Evolutionary conservation across 2,329 filamentous ascomycete genomes (phyloP).

Genomic region (Claviceps sp.): DNA sequence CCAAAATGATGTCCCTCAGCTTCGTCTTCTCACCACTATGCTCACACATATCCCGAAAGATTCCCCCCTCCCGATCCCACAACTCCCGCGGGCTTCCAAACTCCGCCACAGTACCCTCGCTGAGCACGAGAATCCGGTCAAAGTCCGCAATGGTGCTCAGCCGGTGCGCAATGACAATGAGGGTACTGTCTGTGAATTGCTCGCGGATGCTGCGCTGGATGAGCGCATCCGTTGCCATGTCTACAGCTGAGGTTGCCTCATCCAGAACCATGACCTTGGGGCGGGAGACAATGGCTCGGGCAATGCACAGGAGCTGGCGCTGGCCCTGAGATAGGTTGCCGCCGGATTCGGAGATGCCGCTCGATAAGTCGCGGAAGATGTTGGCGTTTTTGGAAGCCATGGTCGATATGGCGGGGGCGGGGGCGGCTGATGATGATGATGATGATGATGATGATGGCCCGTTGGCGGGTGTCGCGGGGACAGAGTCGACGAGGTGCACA

Average conservation of each 20-base stretch:
- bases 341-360: slow-evolving; percentile 56
- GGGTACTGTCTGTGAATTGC: slow-evolving; percentile 54
- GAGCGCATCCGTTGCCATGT: slow-evolving; percentile 61
- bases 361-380: slow-evolving; percentile 48
- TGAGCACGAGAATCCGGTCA: slow-evolving; percentile 58
- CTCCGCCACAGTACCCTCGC: slow-evolving; percentile 53
- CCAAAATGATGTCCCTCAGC: slow-evolving; percentile 30
- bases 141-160: slow-evolving; percentile 67
- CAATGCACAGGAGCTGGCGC: slow-evolving; percentile 61
- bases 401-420: slow-evolving; percentile 16
- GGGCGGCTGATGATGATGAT: slow-evolving; percentile 12
- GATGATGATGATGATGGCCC: slow-evolving; percentile 19
- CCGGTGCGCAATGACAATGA: slow-evolving; percentile 64
- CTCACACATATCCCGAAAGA: slow-evolving; percentile 51
- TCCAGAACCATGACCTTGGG: slow-evolving; percentile 71
- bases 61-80: slow-evolving; percentile 36
- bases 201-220: slow-evolving; percentile 63
- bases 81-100: slow-evolving; percentile 52
- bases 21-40: slow-evolving; percentile 46
- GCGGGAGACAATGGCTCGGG: slow-evolving; percentile 55
- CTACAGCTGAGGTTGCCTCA: slow-evolving; percentile 66
- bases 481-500: slow-evolving; percentile 49
- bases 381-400: slow-evolving; percentile 42
- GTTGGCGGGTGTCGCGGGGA: slow-evolving; percentile 23
- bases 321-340: slow-evolving; percentile 66